Evolutionary conservation across 345 rosid genomes (phyloP), one percentile per base, ranked within the genome.

Genomic region (Luvunga scandens): DNA sequence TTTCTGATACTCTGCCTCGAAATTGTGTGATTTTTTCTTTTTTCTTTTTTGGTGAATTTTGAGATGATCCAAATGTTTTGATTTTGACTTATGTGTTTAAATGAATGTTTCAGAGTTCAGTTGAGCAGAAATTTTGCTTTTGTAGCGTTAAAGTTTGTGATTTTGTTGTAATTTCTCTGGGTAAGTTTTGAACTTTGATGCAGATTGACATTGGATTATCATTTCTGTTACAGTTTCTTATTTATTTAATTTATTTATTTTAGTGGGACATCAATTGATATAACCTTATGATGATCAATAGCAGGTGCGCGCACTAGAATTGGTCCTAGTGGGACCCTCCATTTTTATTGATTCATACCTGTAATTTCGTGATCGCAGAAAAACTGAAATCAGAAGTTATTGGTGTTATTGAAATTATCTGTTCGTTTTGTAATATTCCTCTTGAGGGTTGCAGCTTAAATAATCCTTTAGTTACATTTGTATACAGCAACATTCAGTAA

Each of bases 111-210:
- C 55, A 53, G 33, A 22, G 53, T 56, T 53, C 13, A 66, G 38
- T 76, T 76, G 55, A 42, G 77, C 6, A 53, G 12, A 33, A 25
- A 76, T 53, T 66, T 31, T 50, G 50, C 48, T 38, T 62, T 74
- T 63, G 7, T 1, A 4, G 33, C 22, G 24, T 2, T 57, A 0
- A 39, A 14, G 7, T 34, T 72, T 72, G 9, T 21, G 53, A 14
- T 24, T 72, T 36, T 24, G 9, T 72, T 31, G 27, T 53, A 9
- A 9, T 31, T 22, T 1, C 34, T 50, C 21, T 30, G 10, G 53
- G 19, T 50, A 70, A 18, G 30, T 45, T 69, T 69, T 69, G 22
- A 24, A 42, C 7, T 42, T 69, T 24, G n/a, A 69, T 30, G 30
- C 36, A 34, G 10, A 50, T 18, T 48, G 50, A 27, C 53, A 50